Base-by-base conservation (phyloP, 2,329 filamentous ascomycete genomes). In the Cytospora piceicola region DNA sequence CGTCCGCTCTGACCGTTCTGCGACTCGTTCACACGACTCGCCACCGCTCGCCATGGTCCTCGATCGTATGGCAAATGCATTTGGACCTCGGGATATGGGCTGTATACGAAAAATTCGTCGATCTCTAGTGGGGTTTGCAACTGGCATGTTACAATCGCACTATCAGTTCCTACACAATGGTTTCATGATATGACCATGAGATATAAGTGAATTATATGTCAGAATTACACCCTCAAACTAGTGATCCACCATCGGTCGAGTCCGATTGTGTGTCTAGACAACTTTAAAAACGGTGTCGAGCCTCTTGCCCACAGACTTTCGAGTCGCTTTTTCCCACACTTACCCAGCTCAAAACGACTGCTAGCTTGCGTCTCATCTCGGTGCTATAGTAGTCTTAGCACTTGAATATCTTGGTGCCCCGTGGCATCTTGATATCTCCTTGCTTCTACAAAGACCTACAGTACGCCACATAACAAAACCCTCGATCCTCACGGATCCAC, bases 201-300 rank as follows among this genome's bases (percentile, higher is more conserved):
- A 56, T 52, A 42, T 52, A 42, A 55, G 56, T 49, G 36, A 56
- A 24, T 62, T 62, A 62, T 62, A 42, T 53, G 36, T 52, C 12
- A 49, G 60, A 55, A 56, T 62, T 62, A 62, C 52, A 49, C 49
- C 27, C 17, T 20, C 4, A 29, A 24, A 49, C 39, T 34, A 42
- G 60, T 22, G n/a, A n/a, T 34, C 60, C 52, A 55, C 52, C n/a
- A 12, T 49, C 24, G 9, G 24, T 27, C 46, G 46, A 52, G 32
- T 22, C 39, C 27, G 15, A 6, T 7, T 9, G n/a, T 15, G 4
- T n/a, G 15, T 27, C 20, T 34, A 7, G 9, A 61, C 22, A 32
- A 15, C 24, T 15, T 29, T 54, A 29, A 27, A 27, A 56, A 46
- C 6, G 1, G n/a, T 27, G 36, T 22, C 8, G 17, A 36, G 34